Conservation (phyloP, 2,329 filamentous ascomycete species). For the Xylariaceae sp. region DNA sequence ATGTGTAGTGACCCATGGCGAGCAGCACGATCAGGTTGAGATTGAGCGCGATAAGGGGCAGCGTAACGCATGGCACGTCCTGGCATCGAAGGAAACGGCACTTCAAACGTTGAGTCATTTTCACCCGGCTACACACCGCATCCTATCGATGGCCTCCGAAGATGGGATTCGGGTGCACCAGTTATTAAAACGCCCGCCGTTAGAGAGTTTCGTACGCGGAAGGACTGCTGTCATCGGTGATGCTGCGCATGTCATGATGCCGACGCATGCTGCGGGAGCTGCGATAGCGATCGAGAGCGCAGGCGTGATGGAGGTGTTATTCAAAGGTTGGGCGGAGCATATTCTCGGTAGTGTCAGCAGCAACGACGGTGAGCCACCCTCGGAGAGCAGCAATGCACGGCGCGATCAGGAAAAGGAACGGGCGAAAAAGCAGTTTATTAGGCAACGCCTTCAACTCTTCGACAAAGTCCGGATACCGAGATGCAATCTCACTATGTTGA, state of each 20-base stretch:
- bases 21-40: neutral
- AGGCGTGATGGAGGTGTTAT: conserved; percentile 15
- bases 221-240: conserved; percentile 17
- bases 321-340: neutral
- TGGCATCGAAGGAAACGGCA: conserved; percentile 8
- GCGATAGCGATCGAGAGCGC: conserved; percentile 19
- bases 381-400: neutral
- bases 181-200: conserved; percentile 16
- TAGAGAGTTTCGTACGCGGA: conserved; percentile 20
- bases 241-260: conserved; percentile 21
- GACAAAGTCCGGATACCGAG: conserved; percentile 18
- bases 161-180: conserved; percentile 20
- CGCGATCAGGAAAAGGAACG: neutral
- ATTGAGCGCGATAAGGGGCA: neutral
- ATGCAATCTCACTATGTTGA: conserved; percentile 20
- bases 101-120: conserved; percentile 14
- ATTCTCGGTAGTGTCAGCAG: neutral
- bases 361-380: neutral
- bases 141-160: conserved; percentile 17
- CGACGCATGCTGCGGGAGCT: conserved; percentile 19
- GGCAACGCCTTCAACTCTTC: conserved; percentile 15
- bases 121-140: conserved; percentile 12
- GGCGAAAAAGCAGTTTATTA: conserved; percentile 4
- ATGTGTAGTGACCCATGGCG: neutral
- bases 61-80: conserved; percentile 12